Evolutionary conservation across 352 stramenopile species (phyloP), one percentile per base, ranked within the genome.

Genomic region (Phytophthora hybrid): DNA sequence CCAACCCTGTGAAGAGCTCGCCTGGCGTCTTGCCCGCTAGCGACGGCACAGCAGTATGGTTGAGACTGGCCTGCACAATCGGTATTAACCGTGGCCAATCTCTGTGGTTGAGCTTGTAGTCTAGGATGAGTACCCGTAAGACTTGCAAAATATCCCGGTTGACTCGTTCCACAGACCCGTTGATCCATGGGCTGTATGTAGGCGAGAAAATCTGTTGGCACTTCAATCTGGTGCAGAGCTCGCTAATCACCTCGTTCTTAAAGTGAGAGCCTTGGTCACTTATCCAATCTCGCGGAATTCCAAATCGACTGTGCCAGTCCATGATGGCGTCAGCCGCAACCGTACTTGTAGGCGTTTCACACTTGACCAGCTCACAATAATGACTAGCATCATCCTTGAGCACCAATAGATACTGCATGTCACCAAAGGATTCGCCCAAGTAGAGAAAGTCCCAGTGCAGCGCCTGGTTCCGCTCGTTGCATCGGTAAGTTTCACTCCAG

Each of bases 121-220:
- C n/a, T n/a, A n/a, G n/a, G n/a, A n/a, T n/a, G n/a, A n/a, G n/a
- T n/a, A 74, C 70, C 14, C 61, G 6, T 34, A 82, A 18, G 7
- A 79, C 76, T 76, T 84, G 77, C 16, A 87, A 9, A 6, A 79
- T 64, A 56, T 82, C 73, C 32, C 67, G 53, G 13, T 82, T 81
- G 2, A 77, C 65, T 3, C 69, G 58, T 46, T 80, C 77, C 0
- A 80, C 58, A 1, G 70, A 77, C 3, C 77, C 76, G 54, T 83
- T 84, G 1, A 76, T 69, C 66, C 72, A 87, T 31, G 68, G 70
- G 26, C 66, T 75, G 44, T 83, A 83, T 0, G 67, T 63, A 1
- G 69, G 44, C 10, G 56, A 73, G 52, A 87, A 77, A 19, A 75
- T 52, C 31, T 78, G 79, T 13, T 76, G 44, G 31, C 51, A 72